phyloP scores from a whole-genome alignment of 75 land plant species.

The Picea sitchensis region DNA sequence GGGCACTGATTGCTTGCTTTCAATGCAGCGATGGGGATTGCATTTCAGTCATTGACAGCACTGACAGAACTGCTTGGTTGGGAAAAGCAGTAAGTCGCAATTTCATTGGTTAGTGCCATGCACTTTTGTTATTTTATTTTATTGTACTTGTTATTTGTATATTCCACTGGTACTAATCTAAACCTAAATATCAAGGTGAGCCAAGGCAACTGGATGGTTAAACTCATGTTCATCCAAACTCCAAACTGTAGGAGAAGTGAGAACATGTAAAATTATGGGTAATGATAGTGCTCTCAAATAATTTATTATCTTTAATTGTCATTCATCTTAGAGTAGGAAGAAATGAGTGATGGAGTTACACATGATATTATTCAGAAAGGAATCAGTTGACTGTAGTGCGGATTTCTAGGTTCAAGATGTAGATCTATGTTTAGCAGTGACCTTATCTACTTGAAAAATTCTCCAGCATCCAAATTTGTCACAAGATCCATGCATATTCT shows the following conservation, averaged over 20 bases:
- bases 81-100: constrained; percentile 7
- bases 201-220: neutral
- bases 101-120: neutral
- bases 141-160: neutral
- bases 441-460: neutral
- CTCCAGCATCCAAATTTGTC: neutral
- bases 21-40: constrained; percentile 7
- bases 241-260: neutral
- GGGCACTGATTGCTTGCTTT: neutral
- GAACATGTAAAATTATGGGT: neutral
- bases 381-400: neutral
- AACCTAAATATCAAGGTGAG: neutral
- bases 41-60: constrained; percentile 7
- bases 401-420: neutral
- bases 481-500: neutral
- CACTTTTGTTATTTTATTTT: neutral
- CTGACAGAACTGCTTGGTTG: constrained; percentile 7
- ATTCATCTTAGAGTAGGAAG: neutral
- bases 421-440: neutral
- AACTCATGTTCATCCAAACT: neutral
- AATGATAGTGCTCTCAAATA: neutral
- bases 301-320: neutral
- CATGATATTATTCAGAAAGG: neutral
- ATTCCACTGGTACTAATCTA: neutral
- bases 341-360: neutral